phyloP scores from a whole-genome alignment of 78 protist genomes.

The Parvularia atlantis region DNA sequence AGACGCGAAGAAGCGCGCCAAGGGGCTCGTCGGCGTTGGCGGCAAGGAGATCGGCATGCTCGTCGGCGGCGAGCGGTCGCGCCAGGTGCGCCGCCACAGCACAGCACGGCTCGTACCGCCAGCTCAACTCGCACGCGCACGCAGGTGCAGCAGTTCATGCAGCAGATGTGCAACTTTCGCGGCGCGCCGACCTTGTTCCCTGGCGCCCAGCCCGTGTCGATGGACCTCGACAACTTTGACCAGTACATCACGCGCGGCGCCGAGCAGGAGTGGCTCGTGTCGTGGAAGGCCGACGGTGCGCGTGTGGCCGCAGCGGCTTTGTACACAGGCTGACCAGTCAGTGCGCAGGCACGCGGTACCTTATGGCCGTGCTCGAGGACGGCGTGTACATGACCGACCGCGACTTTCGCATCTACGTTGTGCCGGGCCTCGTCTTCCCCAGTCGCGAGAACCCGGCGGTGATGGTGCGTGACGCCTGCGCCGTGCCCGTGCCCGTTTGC shows the following conservation, averaged over 20 bases:
- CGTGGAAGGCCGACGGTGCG: neutral
- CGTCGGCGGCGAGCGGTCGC: neutral
- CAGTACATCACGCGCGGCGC: constrained; percentile 10
- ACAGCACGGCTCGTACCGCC: neutral
- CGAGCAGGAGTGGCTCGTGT: neutral
- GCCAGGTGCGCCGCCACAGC: neutral
- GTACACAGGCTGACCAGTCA: neutral
- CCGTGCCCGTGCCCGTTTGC: too few relatives aligned
- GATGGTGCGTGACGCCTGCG: too few relatives aligned
- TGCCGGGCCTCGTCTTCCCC: neutral
- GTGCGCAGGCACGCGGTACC: constrained; percentile 29
- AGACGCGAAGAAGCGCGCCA: neutral
- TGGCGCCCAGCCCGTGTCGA: constrained; percentile 15
- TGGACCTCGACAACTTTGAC: neutral
- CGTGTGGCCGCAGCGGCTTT: neutral
- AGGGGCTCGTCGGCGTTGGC: neutral
- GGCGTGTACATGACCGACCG: constrained; percentile 4
- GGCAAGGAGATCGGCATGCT: neutral
- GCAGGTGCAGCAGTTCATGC: neutral
- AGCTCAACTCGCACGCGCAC: neutral
- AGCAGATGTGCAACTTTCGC: neutral
- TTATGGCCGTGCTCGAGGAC: constrained; percentile 5
- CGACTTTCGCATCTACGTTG: neutral
- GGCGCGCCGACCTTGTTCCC: neutral
- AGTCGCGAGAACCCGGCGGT: neutral